These are phyloP conservation scores for Filobasidium floriforme DNA, from an alignment of 768 basidiomycete species.

Conservation along the genomic window DNA sequence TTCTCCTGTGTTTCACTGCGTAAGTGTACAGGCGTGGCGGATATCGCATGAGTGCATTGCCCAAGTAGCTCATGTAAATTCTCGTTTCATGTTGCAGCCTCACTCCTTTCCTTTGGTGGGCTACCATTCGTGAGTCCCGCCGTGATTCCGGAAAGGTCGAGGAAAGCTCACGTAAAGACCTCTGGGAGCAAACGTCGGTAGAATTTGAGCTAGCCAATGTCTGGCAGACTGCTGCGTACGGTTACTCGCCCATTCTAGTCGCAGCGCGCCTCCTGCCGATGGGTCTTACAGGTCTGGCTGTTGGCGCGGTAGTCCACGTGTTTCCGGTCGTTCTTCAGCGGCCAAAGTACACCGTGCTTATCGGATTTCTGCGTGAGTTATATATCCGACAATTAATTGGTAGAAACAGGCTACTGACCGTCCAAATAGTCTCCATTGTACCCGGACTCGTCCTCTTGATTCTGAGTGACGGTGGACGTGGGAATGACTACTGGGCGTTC, in stretches of 20 bases:
- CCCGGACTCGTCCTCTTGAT: conserved; percentile 30
- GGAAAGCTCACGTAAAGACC: no score
- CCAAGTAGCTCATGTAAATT: no score
- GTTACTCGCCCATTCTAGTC: conserved; percentile 15
- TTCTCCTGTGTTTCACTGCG: conserved; percentile 23
- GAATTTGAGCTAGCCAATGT: conserved; percentile 11
- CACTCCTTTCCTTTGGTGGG: conserved; percentile 35
- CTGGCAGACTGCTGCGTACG: conserved; percentile 13
- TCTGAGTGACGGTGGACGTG: conserved; percentile 35
- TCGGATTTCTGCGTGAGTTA: background rate
- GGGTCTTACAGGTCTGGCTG: conserved; percentile 21
- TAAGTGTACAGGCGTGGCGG: background rate
- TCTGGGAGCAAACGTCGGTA: no score
- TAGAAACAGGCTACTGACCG: background rate
- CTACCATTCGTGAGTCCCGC: conserved; percentile 23
- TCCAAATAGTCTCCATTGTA: conserved; percentile 5
- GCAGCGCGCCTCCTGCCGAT: conserved; percentile 16
- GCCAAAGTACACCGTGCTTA: conserved; percentile 19
- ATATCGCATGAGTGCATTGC: background rate
- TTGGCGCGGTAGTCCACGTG: conserved; percentile 11
- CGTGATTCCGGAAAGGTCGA: background rate
- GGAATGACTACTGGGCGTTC: conserved; percentile 39
- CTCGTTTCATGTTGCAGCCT: conserved; percentile 24
- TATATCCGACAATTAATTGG: background rate
- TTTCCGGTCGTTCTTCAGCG: conserved; percentile 10